These are phyloP conservation scores for Chrysopogon serrulatus DNA, from an alignment of 176 grass and related monocot genomes.

Conservation along the genomic window DNA sequence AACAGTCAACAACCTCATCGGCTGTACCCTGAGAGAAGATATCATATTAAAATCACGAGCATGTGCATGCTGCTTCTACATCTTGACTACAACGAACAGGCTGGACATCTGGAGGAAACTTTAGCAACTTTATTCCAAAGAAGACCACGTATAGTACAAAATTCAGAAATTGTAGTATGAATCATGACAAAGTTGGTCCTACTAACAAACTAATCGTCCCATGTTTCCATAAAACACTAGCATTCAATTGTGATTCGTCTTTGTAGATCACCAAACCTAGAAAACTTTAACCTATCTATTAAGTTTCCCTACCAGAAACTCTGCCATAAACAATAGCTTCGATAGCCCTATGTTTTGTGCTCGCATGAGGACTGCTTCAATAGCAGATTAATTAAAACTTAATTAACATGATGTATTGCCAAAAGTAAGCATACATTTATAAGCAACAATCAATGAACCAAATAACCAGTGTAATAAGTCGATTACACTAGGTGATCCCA, in stretches of 20 bases:
- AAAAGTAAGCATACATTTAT: conserved; percentile 4
- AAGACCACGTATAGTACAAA: not conserved
- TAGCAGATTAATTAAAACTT: not conserved
- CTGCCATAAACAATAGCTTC: not conserved
- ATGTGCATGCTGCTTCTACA: not conserved
- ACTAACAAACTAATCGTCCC: not conserved
- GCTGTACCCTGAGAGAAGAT: conserved; percentile 65
- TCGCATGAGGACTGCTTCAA: not conserved
- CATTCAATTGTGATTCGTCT: not conserved
- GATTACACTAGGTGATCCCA: not conserved
- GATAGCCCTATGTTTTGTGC: not conserved
- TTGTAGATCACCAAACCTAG: not conserved
- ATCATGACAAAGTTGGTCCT: not conserved
- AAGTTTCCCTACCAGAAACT: not conserved
- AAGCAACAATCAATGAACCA: not conserved
- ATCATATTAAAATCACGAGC: not conserved
- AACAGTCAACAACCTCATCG: conserved; percentile 92
- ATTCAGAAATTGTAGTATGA: conserved; percentile 4
- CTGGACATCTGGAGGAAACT: not conserved
- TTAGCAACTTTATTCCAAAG: not conserved
- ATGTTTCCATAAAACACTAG: not conserved
- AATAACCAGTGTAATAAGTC: not conserved
- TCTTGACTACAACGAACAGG: not conserved
- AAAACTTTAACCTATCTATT: not conserved
- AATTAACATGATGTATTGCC: not conserved